Evolutionary conservation across 2,329 filamentous ascomycete genomes (phyloP).

Genomic region (Aspergillus fumigatiaffinis): DNA sequence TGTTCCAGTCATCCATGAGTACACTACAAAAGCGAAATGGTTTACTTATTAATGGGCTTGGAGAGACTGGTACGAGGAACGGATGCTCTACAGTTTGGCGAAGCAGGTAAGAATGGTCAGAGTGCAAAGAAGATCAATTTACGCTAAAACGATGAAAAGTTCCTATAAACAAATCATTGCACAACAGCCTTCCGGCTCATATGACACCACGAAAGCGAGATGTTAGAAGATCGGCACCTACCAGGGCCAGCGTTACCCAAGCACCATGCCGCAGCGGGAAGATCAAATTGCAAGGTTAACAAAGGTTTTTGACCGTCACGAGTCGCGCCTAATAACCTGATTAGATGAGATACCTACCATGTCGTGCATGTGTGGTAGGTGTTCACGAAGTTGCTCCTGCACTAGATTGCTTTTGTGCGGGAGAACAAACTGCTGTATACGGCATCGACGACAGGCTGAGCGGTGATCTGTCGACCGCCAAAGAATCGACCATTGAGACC

Average conservation of each 20-base stretch:
- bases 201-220: constrained; percentile 16
- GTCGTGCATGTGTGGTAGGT: constrained; percentile 12
- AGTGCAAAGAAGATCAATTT: constrained; percentile 6
- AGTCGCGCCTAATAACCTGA: constrained; percentile 24
- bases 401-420: constrained; percentile 72
- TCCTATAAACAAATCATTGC: constrained; percentile 29
- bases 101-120: neutral
- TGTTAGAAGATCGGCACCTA: constrained; percentile 32
- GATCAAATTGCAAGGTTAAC: constrained; percentile 13
- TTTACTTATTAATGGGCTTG: neutral
- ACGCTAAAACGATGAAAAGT: constrained; percentile 18
- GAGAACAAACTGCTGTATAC: constrained; percentile 97
- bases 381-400: constrained; percentile 17
- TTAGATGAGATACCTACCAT: constrained; percentile 30
- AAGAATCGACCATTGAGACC: constrained; percentile 97
- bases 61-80: neutral
- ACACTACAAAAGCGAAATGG: neutral
- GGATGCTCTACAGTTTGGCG: too few relatives aligned
- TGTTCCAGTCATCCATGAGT: neutral
- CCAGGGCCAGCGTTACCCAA: constrained; percentile 34
- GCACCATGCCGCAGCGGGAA: constrained; percentile 18
- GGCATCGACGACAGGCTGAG: constrained; percentile 93
- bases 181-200: constrained; percentile 19
- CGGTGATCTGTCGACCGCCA: constrained; percentile 86
- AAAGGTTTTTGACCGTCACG: constrained; percentile 14